Base-by-base conservation (phyloP, 768 basidiomycete genomes). In the Termitomyces sp. region DNA sequence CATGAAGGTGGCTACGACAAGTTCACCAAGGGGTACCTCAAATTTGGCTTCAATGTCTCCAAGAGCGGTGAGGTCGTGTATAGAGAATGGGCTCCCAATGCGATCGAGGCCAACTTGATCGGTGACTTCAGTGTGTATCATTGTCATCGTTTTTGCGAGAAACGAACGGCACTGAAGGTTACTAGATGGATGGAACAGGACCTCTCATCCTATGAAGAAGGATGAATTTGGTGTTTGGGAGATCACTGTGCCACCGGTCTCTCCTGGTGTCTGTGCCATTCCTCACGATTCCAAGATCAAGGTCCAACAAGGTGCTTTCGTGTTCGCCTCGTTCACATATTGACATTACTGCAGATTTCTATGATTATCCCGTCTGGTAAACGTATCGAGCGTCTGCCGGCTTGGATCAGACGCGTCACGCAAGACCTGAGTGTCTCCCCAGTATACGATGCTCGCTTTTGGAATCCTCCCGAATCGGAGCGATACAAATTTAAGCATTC, bases 71-170 rank as follows among this genome's bases (percentile, higher is more conserved):
- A 87, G 33, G 84, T 98, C 35, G 75, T 83, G 8, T 98, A 98
- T 74, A 81, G 92, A 67, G 97, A 99, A 73, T 99, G 97, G 97
- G 96, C 97, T 9, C 96, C 97, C 0, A 92, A 91, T 66, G 96
- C 91, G 18, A 77, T 69, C 49, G 88, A 90, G 67, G 96, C 96
- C 3, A 82, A 78, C 71, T 76, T 99, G 59, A 94, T 94, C 67
- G 97, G 97, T 48, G 96, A 99, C 50, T 99, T 99, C 80, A 99
- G 96, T 98, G 65, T 74, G 94, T 85, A 32, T 38, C 59, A 22
- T 45, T 63, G 24, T 59, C 49, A 64, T 66, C 57, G 15, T 36
- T 9, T 32, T 35, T 20, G 44, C 45, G 42, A 46, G 49, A 32
- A 46, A 38, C 45, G 28, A 54, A 36, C 18, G 63, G 55, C 51